A percentile compares a stretch with the other conserved stretches of the same genome.
Evolutionary conservation across 108 stramenopile genomes (phyloP).

Genomic region (Nitzschia sp.): DNA sequence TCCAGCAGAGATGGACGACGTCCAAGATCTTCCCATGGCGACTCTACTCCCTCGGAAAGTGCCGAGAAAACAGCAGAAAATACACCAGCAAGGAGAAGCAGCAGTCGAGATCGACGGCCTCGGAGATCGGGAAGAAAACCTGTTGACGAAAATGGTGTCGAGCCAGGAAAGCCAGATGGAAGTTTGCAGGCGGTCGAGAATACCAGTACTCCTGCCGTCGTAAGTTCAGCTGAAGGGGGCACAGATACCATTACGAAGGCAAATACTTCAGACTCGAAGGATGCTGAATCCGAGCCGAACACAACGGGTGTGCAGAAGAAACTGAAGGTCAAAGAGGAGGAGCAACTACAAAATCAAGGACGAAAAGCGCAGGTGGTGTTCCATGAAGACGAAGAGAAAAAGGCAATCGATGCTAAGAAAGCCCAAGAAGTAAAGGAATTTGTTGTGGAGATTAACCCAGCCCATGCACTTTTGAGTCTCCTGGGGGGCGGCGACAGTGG

Average conservation of each 20-base stretch:
- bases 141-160: background rate
- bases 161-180: no score
- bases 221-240: background rate
- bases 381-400: background rate
- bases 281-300: background rate
- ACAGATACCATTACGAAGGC: background rate
- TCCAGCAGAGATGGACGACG: background rate
- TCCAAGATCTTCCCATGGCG: no score
- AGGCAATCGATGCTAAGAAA: background rate
- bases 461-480: conserved; percentile 1
- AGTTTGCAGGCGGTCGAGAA: no score
- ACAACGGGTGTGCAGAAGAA: background rate
- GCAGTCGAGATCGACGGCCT: no score
- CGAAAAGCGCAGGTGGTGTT: background rate
- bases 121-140: no score
- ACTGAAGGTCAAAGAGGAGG: background rate
- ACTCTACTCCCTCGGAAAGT: no score
- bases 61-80: background rate
- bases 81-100: no score
- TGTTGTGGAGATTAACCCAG: conserved; percentile 3
- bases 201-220: no score
- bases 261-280: background rate
- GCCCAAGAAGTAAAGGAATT: background rate
- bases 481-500: background rate
- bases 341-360: background rate